These are phyloP conservation scores for Ophiorrhiza pumila DNA, from an alignment of 257 asterid genomes.

Conservation along the genomic window DNA sequence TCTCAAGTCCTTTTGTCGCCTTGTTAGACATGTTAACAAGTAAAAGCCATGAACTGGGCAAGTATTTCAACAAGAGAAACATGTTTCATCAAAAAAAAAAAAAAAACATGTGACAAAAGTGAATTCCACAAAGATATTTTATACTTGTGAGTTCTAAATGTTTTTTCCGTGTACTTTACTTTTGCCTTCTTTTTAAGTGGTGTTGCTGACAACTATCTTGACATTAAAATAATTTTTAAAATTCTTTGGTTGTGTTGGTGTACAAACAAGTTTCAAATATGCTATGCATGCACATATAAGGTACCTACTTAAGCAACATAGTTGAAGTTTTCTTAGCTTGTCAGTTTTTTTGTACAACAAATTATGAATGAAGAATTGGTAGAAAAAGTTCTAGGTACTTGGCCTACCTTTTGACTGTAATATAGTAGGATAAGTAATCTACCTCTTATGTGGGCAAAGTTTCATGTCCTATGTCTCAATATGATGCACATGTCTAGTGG, in stretches of 20 bases:
- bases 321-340: background rate
- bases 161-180: background rate
- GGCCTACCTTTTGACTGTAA: background rate
- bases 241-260: background rate
- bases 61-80: background rate
- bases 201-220: background rate
- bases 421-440: background rate
- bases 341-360: background rate
- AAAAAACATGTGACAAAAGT: too few relatives aligned
- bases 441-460: background rate
- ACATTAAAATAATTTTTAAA: background rate
- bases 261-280: background rate
- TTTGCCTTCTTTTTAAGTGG: background rate
- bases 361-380: background rate
- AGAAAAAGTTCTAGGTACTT: too few relatives aligned
- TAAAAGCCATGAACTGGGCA: too few relatives aligned
- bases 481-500: background rate
- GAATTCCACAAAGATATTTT: background rate
- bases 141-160: background rate
- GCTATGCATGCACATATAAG: background rate
- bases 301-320: background rate
- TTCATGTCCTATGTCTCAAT: background rate
- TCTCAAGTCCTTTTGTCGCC: background rate
- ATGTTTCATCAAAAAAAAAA: background rate
- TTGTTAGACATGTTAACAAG: background rate